phyloP scores from a whole-genome alignment of 148 eudicot genomes.

The Rhododendron molle region DNA sequence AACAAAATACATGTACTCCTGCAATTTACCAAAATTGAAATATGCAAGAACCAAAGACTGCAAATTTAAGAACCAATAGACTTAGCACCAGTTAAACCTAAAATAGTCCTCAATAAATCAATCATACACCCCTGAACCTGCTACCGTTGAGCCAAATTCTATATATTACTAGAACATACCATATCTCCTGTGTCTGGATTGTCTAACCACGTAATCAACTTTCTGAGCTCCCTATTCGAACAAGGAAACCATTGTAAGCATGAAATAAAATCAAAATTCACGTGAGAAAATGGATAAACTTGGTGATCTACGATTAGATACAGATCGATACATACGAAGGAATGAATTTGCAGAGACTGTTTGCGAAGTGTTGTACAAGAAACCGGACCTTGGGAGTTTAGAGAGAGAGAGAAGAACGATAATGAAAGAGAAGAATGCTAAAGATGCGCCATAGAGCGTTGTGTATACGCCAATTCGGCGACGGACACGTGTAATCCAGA shows the following conservation, averaged over 20 bases:
- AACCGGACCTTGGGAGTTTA: not conserved
- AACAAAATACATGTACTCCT: not conserved
- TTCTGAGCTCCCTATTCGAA: not conserved
- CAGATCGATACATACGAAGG: not conserved
- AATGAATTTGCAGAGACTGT: not conserved
- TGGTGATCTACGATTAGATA: not conserved
- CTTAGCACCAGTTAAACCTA: not conserved
- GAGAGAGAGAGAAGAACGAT: not conserved
- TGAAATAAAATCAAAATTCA: not conserved
- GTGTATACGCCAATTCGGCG: constrained; percentile 3
- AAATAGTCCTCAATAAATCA: not conserved
- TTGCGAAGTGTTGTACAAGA: not conserved
- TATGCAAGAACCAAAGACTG: not conserved
- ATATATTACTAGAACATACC: not conserved
- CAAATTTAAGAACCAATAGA: not conserved
- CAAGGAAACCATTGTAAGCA: not conserved
- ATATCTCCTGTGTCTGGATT: not conserved
- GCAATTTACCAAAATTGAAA: not conserved
- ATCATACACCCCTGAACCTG: not conserved
- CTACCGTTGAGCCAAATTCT: not conserved
- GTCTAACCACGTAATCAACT: constrained; percentile 11
- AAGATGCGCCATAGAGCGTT: constrained; percentile 1
- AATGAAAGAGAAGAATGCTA: not conserved
- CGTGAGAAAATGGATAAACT: not conserved
- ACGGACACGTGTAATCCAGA: not conserved